Base-by-base conservation (phyloP, 257 asterid species). In the Nyctanthes arbortristis region DNA sequence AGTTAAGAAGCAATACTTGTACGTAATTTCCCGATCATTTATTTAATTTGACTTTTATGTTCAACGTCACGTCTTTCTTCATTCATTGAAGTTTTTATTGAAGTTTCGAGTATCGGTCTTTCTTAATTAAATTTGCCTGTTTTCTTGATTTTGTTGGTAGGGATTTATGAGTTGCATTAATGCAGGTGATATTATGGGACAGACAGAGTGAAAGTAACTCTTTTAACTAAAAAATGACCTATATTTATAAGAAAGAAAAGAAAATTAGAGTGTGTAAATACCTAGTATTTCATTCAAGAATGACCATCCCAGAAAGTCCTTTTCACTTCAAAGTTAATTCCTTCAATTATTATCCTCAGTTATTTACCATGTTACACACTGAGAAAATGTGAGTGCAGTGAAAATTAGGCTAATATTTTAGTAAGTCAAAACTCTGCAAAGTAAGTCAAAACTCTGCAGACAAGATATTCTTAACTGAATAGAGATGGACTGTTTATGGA, bases 171-270 rank as follows among this genome's bases (percentile, higher is more conserved):
- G 55, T 40, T 49, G 69, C 68, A 65, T 70, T 66, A 63, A 75
- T 66, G 77, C 66, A 77, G 72, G 76, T 67, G 49, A 52, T 74
- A 40, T 69, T 69, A 29, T 63, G 75, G 67, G 72, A 66, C 79
- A 63, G 67, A 70, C 79, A 68, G 70, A 71, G 70, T 37, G 85
- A 73, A 73, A 73, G 69, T 68, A 58, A 71, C 66, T 70, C 52
- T 62, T 73, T 62, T 65, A 74, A 35, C 45, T 71, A 67, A 27
- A 79, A n/a, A 62, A 39, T 65, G 67, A 52, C 10, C 9, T 64
- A 39, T 61, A 47, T 58, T 20, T 14, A 59, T 60, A 61, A 61
- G 56, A 25, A 63, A 67, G 35, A 3, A 32, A 33, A 32, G 20
- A 12, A 5, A 61, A 14, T 0, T 5, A 32, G 4, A 34, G 1